Conservation (phyloP, 441 rosid genomes). For the Pelargonium citronellum region DNA sequence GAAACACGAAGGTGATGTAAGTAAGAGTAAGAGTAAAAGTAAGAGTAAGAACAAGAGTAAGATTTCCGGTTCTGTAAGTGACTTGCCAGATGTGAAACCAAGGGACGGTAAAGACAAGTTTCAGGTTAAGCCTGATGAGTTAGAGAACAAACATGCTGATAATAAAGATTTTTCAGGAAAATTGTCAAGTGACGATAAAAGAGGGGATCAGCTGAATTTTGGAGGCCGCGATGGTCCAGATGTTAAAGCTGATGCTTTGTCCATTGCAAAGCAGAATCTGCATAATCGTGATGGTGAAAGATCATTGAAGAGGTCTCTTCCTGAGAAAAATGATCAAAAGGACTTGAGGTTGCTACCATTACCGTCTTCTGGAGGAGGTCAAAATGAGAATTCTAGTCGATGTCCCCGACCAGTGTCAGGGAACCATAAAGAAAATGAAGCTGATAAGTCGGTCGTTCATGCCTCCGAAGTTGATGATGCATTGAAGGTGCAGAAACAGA, state of each 20-base stretch:
- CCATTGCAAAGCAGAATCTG: slow-evolving; percentile 41
- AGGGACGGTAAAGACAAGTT: slow-evolving; percentile 37
- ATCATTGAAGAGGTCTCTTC: slow-evolving; percentile 21
- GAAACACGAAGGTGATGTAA: slow-evolving; percentile 36
- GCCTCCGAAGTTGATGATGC: slow-evolving; percentile 34
- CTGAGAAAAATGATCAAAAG: slow-evolving; percentile 32
- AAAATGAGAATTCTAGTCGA: slow-evolving; percentile 34
- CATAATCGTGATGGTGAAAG: slow-evolving; percentile 32
- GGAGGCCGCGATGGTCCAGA: slow-evolving; percentile 38
- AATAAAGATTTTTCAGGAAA: slow-evolving; percentile 38
- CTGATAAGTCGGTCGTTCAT: slow-evolving; percentile 23
- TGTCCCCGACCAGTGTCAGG: slow-evolving; percentile 29
- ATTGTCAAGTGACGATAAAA: slow-evolving; percentile 34
- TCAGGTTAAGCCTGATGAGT: slow-evolving; percentile 38
- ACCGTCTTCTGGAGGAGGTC: slow-evolving; percentile 44
- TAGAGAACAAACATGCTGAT: slow-evolving; percentile 37
- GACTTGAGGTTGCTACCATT: slow-evolving; percentile 37
- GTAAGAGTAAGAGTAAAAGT: slow-evolving; percentile 16
- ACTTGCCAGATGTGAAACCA: slow-evolving; percentile 28
- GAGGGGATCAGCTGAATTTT: slow-evolving; percentile 32
- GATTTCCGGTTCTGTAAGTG: slow-evolving; percentile 26
- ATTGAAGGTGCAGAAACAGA: slow-evolving; percentile 36
- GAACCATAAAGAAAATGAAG: slow-evolving; percentile 33
- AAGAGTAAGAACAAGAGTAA: slow-evolving; percentile 23
- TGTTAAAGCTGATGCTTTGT: slow-evolving; percentile 35